Base-by-base conservation (phyloP, 2,329 filamentous ascomycete genomes). In the Fusarium sp. region DNA sequence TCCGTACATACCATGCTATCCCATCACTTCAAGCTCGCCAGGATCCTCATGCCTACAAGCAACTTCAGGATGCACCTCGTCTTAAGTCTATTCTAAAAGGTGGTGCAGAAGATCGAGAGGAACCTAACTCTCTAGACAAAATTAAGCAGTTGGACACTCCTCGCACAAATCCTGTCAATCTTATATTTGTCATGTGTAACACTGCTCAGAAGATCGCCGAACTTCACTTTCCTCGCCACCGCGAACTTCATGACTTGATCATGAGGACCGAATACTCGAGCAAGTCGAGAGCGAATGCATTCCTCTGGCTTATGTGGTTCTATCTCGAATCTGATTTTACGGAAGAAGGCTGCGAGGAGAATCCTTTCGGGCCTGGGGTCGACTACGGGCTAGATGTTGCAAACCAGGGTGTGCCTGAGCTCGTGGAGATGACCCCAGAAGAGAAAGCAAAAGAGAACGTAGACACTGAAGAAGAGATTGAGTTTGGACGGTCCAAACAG, bases 281-380 rank as follows among this genome's bases (percentile, higher is more conserved):
- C 82, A 85, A 87, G 75, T 97, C 94, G 70, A 90, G 96, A 72
- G 95, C 96, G 2, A 91, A 86, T 50, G 96, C 96, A 2, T 99
- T 99, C 77, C 85, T 99, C 26, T 99, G 96, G 96, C 86, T 99
- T 72, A 97, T 99, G 91, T 99, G 96, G 96, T 98, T 96, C 87
- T 98, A 99, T 80, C 88, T 99, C 24, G 96, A 99, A 81, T 98
- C 95, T 34, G 94, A 98, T 81, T 98, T 98, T 76, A 94, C 94
- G 0, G 91, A 93, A 76, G 94, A 98, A 78, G 94, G 94, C 63
- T 96, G 94, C 50, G 88, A 94, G 54, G 92, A 94, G 76, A 99
- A 99, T 78, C 96, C 96, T 0, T 99, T 98, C 78, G 96, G 96
- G 1, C 81, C 86, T 17, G 91, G 90, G 18, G 89, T 92, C 6